A percentile compares a stretch with the other conserved stretches of the same genome.
phyloP scores from a whole-genome alignment of 2,329 filamentous ascomycete genomes.

The Biscogniauxia marginata region DNA sequence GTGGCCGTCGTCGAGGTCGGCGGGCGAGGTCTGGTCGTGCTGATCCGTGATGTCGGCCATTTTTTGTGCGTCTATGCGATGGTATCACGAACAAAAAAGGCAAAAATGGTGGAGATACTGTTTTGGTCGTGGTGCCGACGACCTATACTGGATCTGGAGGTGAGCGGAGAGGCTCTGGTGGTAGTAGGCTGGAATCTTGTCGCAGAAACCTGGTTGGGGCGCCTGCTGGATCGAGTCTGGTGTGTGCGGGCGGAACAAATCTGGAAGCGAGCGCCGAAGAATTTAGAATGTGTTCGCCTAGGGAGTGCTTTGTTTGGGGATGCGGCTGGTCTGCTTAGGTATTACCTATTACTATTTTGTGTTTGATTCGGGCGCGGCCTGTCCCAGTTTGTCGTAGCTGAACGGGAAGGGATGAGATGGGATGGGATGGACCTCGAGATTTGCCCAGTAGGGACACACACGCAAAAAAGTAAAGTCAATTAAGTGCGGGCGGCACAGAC shows the following conservation, averaged over 20 bases:
- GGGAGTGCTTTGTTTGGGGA: conserved; percentile 35
- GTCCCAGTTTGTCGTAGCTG: not conserved
- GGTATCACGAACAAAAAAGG: conserved; percentile 53
- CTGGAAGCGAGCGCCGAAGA: conserved; percentile 36
- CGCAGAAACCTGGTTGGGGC: conserved; percentile 55
- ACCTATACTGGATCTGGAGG: conserved; percentile 66
- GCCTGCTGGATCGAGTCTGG: conserved; percentile 49
- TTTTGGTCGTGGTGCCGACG: conserved; percentile 65
- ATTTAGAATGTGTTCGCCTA: conserved; percentile 38
- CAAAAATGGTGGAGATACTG: conserved; percentile 60
- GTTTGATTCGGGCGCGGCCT: not conserved
- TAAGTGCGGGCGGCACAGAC: not conserved
- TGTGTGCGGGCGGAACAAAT: conserved; percentile 45
- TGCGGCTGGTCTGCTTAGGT: not conserved
- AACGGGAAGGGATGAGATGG: not conserved
- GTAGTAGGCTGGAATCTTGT: conserved; percentile 45
- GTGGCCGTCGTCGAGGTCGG: conserved; percentile 71
- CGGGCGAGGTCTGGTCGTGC: conserved; percentile 73
- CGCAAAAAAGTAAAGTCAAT: not conserved
- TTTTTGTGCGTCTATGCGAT: conserved; percentile 32
- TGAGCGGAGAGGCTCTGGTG: conserved; percentile 49
- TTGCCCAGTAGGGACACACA: not conserved
- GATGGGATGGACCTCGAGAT: not conserved
- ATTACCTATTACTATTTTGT: not conserved
- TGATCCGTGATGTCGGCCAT: conserved; percentile 82